phyloP scores from a whole-genome alignment of 179 eudicot species.

The Silene vulgaris region DNA sequence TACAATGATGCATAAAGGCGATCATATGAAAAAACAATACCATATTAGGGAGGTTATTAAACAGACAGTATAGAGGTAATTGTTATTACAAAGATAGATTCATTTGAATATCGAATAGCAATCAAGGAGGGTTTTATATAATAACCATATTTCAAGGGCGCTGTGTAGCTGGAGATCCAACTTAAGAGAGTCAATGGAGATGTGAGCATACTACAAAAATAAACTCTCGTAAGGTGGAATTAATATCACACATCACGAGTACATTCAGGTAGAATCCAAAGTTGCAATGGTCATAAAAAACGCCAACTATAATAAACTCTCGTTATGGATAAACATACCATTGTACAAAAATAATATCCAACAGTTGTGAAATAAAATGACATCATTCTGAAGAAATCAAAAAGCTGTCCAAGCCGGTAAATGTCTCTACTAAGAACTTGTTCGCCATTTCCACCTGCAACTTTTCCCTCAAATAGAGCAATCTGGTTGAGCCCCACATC shows the following conservation, averaged over 20 bases:
- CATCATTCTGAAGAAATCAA: conserved; percentile 96
- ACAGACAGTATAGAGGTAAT: too few species aligned
- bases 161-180: not conserved
- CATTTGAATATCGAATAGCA: not conserved
- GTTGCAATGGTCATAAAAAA: not conserved
- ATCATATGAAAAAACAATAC: too few species aligned
- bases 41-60: too few species aligned
- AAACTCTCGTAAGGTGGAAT: too few species aligned
- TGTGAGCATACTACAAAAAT: not conserved
- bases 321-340: conserved; percentile 49
- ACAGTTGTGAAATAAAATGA: conserved; percentile 96
- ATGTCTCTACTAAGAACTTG: conserved; percentile 98
- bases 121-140: not conserved
- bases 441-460: conserved; percentile 98
- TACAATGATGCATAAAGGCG: not conserved
- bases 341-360: conserved; percentile 92
- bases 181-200: conserved; percentile 5
- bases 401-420: conserved; percentile 93
- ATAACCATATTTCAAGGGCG: not conserved
- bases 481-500: conserved; percentile 99
- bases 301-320: not conserved
- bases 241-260: too few species aligned
- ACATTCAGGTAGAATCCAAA: too few species aligned
- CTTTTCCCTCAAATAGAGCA: conserved; percentile 96
- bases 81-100: not conserved